Evolutionary conservation across 2,329 filamentous ascomycete genomes (phyloP), one percentile per base, ranked within the genome.

Genomic region (Phyllosticta citrichinensis): DNA sequence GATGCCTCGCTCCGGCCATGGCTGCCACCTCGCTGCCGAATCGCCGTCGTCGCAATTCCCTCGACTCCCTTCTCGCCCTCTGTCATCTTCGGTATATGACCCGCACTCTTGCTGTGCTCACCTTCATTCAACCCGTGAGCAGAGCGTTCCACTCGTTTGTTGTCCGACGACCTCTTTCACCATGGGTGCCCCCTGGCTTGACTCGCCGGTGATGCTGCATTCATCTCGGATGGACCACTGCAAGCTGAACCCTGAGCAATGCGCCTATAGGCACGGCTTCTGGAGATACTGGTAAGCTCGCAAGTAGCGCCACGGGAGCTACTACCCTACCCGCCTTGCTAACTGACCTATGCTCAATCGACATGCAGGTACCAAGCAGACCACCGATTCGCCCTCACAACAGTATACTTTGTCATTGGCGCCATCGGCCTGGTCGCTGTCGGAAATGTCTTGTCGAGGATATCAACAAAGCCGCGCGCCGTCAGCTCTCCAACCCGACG

Each of bases 281-380:
- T 63, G 62, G 62, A 27, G 61, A 56, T 60, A 62, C 56, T 60
- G 57, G 61, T 62, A 59, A 40, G 57, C 35, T 56, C n/a, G 3
- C 12, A 17, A n/a, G 3, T 47, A 19, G n/a, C 6, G 52, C 27
- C 27, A 30, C 52, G 52, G 27, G 22, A 14, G 22, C 19, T 54
- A 24, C 17, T 54, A 22, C 22, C 22, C 22, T 22, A 22, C 22
- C 22, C 52, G 22, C 52, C 22, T 24, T 30, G 22, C 17, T 30
- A 5, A 25, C 17, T 30, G 1, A 25, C 8, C 14, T 30, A 54
- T 54, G 22, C 52, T 30, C 24, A 54, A 54, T 54, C 6, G 17
- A 10, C 17, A 17, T 20, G 25, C 50, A 62, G 62, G 62, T 63
- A 63, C 56, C 52, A 63, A 56, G 56, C 62, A 6, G 62, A 63